These are phyloP conservation scores for Corchorus olitorius DNA, from an alignment of 345 rosid genomes.

Conservation along the genomic window DNA sequence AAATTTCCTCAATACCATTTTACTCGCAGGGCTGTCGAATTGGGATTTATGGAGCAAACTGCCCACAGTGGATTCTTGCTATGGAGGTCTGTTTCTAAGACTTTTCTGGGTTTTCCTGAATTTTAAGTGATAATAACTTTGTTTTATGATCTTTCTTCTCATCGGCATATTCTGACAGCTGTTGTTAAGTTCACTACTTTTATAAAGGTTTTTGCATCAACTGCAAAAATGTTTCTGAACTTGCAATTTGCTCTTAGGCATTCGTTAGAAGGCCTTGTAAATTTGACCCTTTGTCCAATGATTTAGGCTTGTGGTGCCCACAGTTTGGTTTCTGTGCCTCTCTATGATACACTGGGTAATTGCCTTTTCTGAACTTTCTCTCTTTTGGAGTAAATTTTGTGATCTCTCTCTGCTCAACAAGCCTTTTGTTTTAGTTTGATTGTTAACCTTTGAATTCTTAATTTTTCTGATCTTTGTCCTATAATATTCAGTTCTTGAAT, in stretches of 20 bases:
- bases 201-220: neutral
- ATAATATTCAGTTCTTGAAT: neutral
- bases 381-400: conserved; percentile 6
- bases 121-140: neutral
- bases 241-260: neutral
- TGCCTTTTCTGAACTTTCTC: conserved; percentile 13
- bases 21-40: conserved; percentile 65
- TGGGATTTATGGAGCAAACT: conserved; percentile 91
- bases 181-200: neutral
- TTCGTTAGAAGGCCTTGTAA: neutral
- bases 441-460: neutral
- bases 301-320: conserved; percentile 85
- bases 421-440: conserved; percentile 1
- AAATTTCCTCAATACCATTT: neutral
- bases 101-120: neutral
- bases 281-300: neutral
- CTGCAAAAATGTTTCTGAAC: neutral
- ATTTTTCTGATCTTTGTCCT: neutral
- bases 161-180: neutral
- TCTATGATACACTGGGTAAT: conserved; percentile 93
- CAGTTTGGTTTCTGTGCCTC: conserved; percentile 85
- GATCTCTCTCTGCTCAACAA: neutral
- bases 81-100: conserved; percentile 69
- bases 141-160: neutral
- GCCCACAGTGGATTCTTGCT: conserved; percentile 94